Percentiles rank a stretch among this genome's conserved stretches.
Conservation (phyloP, 2,329 filamentous ascomycete genomes). For the Colletotrichum coccodes region DNA sequence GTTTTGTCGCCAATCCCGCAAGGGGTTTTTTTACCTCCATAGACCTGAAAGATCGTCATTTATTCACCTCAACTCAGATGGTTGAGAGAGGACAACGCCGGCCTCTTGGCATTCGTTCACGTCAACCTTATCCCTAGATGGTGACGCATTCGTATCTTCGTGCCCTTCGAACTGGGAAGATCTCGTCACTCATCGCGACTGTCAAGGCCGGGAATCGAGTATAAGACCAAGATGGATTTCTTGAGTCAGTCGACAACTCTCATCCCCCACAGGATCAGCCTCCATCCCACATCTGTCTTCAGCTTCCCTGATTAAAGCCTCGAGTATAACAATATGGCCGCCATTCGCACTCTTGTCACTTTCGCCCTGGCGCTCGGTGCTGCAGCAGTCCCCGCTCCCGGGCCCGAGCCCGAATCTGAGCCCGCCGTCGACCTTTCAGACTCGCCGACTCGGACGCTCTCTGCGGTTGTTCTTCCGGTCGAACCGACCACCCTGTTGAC, state of each 20-base stretch:
- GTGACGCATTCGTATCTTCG: conserved; percentile 10
- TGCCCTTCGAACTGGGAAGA: not conserved
- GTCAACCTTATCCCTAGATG: not conserved
- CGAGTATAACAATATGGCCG: conserved; percentile 11
- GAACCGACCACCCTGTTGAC: not conserved
- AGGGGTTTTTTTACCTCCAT: not conserved
- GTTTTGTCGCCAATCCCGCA: not conserved
- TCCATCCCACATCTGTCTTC: not conserved
- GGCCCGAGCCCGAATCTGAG: not conserved
- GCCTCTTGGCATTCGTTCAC: not conserved
- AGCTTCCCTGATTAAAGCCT: not conserved
- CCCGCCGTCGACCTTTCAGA: not conserved
- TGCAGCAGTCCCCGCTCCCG: conserved; percentile 7
- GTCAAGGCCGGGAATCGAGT: not conserved
- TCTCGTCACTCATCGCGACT: not conserved
- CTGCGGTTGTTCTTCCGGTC: not conserved
- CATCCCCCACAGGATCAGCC: not conserved
- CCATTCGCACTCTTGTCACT: conserved; percentile 5
- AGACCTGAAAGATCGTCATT: not conserved
- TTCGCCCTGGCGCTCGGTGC: conserved; percentile 4
- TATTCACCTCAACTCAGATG: not conserved
- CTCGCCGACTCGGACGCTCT: not conserved
- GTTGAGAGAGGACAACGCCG: not conserved
- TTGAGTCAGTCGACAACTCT: not conserved
- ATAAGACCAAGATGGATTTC: not conserved